Evolutionary conservation across 2,329 filamentous ascomycete genomes (phyloP).

Genomic region (Colletotrichum brevisporum): DNA sequence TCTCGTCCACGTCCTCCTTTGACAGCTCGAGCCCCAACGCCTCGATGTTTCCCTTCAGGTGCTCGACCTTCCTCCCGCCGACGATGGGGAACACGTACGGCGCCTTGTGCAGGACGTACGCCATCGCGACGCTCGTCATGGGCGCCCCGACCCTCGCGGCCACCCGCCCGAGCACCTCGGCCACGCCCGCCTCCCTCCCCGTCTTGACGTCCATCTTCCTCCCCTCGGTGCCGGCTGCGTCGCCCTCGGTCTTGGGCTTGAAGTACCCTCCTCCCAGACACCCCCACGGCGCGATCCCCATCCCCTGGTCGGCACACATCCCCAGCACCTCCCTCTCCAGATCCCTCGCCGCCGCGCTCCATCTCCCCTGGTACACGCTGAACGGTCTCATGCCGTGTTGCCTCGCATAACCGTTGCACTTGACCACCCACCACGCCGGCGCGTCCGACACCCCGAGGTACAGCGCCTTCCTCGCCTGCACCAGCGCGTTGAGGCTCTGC

Average conservation of each 20-base stretch:
- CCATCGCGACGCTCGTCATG: slow-evolving; percentile 59
- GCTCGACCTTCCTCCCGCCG: slow-evolving; percentile 71
- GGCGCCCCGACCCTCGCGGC: slow-evolving; percentile 18
- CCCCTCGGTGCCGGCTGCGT: slow-evolving; percentile 45
- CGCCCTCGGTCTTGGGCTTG: slow-evolving; percentile 50
- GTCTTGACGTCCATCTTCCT: slow-evolving; percentile 1
- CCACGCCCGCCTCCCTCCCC: slow-evolving; percentile 2
- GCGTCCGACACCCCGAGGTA: slow-evolving; percentile 57
- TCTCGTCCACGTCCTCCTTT: slow-evolving; percentile 66
- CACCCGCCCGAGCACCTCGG: slow-evolving; percentile 23
- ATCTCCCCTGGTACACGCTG: slow-evolving; percentile 55
- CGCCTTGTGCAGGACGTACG: slow-evolving; percentile 72
- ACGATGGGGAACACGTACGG: slow-evolving; percentile 74
- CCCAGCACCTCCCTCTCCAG: slow-evolving; percentile 58
- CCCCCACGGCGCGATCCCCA: slow-evolving; percentile 73
- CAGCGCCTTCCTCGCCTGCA: slow-evolving; percentile 55
- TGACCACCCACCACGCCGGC: slow-evolving; percentile 55
- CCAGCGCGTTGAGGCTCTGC: slow-evolving; percentile 55
- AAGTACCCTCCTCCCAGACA: slow-evolving; percentile 67
- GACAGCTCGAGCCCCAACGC: slow-evolving; percentile 66
- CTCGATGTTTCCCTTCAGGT: slow-evolving; percentile 72
- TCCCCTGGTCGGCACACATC: slow-evolving; percentile 55
- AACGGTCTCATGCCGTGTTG: slow-evolving; percentile 52
- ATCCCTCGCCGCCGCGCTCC: slow-evolving; percentile 50
- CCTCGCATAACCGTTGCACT: slow-evolving; percentile 53